Evolutionary conservation across 208 protist species (phyloP).

Genomic region (Leishmania major): DNA sequence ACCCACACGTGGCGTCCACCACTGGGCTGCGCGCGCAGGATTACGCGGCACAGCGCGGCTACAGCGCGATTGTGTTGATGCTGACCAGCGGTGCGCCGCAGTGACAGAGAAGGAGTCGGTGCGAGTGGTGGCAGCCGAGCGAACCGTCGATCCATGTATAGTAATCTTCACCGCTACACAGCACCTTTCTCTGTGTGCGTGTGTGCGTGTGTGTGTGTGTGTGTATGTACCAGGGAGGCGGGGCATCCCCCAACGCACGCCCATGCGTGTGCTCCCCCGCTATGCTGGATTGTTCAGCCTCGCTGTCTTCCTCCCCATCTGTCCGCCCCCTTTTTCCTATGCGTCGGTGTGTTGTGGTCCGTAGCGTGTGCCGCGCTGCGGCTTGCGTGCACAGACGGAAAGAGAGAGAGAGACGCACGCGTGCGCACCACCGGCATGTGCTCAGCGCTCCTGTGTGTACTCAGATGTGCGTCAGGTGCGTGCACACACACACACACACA

Average conservation of each 20-base stretch:
- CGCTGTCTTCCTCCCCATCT: background rate
- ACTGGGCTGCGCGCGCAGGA: conserved; percentile 69
- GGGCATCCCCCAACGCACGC: background rate
- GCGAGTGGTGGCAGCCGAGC: background rate
- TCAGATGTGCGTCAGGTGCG: no score
- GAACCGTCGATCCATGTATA: conserved; percentile 2
- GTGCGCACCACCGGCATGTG: no score
- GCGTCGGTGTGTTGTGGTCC: background rate
- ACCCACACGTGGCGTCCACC: conserved; percentile 41
- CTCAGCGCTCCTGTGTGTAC: background rate
- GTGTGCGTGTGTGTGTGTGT: conserved; percentile 4
- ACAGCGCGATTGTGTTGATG: conserved; percentile 55
- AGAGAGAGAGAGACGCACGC: background rate
- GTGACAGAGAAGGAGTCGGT: background rate
- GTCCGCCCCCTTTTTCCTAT: background rate
- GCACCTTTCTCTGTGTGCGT: background rate
- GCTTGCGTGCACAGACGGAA: background rate
- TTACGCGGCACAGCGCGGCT: conserved; percentile 74
- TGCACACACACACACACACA: no score
- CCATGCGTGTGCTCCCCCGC: background rate
- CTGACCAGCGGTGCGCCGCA: conserved; percentile 15
- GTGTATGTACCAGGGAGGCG: background rate
- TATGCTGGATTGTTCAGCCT: background rate
- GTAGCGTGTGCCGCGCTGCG: background rate
- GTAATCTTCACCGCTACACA: background rate